These are phyloP conservation scores for Peribolospora baueri DNA, from an alignment of 768 basidiomycete species.

Conservation along the genomic window DNA sequence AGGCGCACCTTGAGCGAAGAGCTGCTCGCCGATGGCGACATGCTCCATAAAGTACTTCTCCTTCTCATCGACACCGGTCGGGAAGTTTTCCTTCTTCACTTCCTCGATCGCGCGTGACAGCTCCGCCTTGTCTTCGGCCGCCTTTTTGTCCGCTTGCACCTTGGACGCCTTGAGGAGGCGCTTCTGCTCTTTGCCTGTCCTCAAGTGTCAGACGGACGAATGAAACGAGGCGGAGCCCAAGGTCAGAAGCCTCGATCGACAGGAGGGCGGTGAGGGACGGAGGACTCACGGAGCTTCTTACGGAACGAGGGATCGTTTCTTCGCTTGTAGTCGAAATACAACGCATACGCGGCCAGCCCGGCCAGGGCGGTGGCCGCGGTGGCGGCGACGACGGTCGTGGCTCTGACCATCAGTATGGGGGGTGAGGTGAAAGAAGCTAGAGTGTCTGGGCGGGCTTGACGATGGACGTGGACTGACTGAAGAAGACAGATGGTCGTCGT, in stretches of 20 bases:
- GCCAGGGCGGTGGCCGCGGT: too few relatives aligned
- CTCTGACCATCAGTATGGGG: too few relatives aligned
- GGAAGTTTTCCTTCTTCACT: slow-evolving; percentile 16
- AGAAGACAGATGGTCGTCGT: too few relatives aligned
- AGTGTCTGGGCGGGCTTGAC: too few relatives aligned
- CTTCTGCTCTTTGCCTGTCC: slow-evolving; percentile 72
- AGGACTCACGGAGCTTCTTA: slow-evolving; percentile 51
- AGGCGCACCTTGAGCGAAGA: slow-evolving; percentile 43
- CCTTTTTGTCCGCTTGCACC: slow-evolving; percentile 20
- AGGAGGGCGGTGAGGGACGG: slow-evolving; percentile 1
- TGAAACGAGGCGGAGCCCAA: background rate
- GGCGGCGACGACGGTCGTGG: too few relatives aligned
- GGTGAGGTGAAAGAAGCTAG: too few relatives aligned
- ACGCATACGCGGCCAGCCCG: too few relatives aligned
- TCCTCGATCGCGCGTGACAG: background rate
- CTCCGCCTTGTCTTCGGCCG: background rate
- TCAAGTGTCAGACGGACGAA: background rate
- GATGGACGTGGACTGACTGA: too few relatives aligned
- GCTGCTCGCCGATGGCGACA: slow-evolving; percentile 63
- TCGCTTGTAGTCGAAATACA: slow-evolving; percentile 35
- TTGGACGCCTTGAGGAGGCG: slow-evolving; percentile 44
- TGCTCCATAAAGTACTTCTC: slow-evolving; percentile 82
- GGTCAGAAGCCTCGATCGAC: background rate
- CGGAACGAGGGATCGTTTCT: slow-evolving; percentile 70
- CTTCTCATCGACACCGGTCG: slow-evolving; percentile 43